Evolutionary conservation across 768 basidiomycete species (phyloP).

Genomic region (Russula griseocarnosa): DNA sequence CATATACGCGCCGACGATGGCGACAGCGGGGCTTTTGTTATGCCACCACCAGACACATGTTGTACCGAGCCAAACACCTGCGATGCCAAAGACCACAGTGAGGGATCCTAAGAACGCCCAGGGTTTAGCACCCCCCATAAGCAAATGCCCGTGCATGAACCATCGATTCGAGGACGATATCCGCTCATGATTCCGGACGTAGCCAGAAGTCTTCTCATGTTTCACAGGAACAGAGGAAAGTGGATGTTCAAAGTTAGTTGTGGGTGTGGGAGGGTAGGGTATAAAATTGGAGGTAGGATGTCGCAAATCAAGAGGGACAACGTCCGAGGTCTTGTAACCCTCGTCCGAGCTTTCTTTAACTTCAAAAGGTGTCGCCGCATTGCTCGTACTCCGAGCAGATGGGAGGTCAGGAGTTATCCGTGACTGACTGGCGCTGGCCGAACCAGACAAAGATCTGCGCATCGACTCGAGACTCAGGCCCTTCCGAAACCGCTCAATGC

Average conservation of each 20-base stretch:
- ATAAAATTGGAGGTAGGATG: conserved; percentile 19
- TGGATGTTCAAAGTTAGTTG: conserved; percentile 27
- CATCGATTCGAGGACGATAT: conserved; percentile 76
- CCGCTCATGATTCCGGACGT: conserved; percentile 53
- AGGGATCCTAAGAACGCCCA: conserved; percentile 74
- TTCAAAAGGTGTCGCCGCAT: conserved; percentile 24
- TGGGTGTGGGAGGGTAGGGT: conserved; percentile 25
- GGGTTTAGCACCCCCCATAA: conserved; percentile 84
- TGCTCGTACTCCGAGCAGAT: conserved; percentile 16
- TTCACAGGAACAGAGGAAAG: conserved; percentile 37
- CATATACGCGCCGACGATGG: conserved; percentile 60
- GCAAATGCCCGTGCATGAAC: conserved; percentile 62
- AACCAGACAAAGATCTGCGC: conserved; percentile 30
- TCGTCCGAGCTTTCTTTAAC: conserved; percentile 23
- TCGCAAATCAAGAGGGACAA: conserved; percentile 18
- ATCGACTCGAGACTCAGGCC: conserved; percentile 40
- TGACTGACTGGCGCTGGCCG: conserved; percentile 25
- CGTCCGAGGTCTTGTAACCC: conserved; percentile 23
- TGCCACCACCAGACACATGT: conserved; percentile 90
- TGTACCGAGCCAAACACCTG: conserved; percentile 83
- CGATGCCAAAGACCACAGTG: conserved; percentile 56
- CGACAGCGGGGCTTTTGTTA: conserved; percentile 66
- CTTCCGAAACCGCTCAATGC: conserved; percentile 58
- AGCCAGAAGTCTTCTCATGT: conserved; percentile 38
- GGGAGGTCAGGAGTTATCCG: conserved; percentile 26